Conservation (phyloP, 257 asterid species). For the Solanum chilense region DNA sequence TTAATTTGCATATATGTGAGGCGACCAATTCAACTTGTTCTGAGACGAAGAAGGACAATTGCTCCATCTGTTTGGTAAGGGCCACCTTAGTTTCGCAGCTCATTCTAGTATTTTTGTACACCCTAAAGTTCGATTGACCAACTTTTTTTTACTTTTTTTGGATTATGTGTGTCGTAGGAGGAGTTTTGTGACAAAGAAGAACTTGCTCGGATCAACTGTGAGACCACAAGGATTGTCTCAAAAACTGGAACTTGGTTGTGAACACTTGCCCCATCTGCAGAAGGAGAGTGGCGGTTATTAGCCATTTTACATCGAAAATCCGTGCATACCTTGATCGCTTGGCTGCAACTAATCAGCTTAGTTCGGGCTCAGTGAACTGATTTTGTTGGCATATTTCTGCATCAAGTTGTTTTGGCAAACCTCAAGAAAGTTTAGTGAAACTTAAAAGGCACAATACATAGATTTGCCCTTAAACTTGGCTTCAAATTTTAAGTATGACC, state of each 20-base stretch:
- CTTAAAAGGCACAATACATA: too few species aligned
- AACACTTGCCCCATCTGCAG: not conserved
- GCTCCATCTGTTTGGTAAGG: not conserved
- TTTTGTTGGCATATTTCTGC: not conserved
- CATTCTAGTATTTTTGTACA: fast-evolving
- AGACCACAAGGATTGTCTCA: not conserved
- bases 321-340: not conserved
- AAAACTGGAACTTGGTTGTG: not conserved
- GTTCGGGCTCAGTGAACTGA: not conserved
- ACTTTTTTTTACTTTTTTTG: not conserved
- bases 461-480: too few species aligned
- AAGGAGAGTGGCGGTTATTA: not conserved
- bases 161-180: not conserved
- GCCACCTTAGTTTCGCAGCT: not conserved
- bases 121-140: not conserved
- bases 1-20: not conserved
- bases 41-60: not conserved
- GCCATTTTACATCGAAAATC: not conserved
- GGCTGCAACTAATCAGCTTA: not conserved
- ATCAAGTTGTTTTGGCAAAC: not conserved
- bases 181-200: not conserved
- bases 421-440: not conserved
- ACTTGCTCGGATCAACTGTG: not conserved
- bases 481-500: too few species aligned
- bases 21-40: not conserved